Evolutionary conservation across 2,329 filamentous ascomycete species (phyloP).

Genomic region (Alternaria arbusti): DNA sequence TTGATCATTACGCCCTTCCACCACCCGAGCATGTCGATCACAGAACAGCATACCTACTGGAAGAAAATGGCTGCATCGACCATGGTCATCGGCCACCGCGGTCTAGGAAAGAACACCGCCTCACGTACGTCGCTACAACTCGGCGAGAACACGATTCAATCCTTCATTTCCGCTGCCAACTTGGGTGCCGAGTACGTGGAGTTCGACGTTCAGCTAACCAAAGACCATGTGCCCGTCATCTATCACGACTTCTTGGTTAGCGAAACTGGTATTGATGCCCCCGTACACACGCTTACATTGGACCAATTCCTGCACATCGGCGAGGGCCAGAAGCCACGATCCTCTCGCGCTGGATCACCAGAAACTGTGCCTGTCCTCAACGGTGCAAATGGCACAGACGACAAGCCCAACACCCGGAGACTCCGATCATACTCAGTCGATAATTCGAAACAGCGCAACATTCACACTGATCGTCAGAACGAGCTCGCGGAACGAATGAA

Average conservation of each 20-base stretch:
- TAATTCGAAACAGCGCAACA: conserved; percentile 49
- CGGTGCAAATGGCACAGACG: conserved; percentile 22
- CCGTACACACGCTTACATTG: conserved; percentile 90
- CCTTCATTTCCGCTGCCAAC: conserved; percentile 95
- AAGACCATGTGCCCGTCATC: conserved; percentile 96
- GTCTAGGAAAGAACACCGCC: conserved; percentile 85
- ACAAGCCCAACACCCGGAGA: conserved; percentile 37
- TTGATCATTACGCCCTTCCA: conserved; percentile 91
- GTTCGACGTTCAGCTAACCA: conserved; percentile 95
- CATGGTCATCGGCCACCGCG: conserved; percentile 77
- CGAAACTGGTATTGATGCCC: conserved; percentile 95
- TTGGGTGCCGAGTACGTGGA: conserved; percentile 78
- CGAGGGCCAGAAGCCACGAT: conserved; percentile 57
- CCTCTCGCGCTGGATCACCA: conserved; percentile 58
- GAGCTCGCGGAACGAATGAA: conserved; percentile 87
- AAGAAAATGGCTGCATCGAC: conserved; percentile 88
- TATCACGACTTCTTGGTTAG: conserved; percentile 99
- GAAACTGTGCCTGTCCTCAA: conserved; percentile 17
- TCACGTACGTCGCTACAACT: conserved; percentile 87
- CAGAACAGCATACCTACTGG: conserved; percentile 93
- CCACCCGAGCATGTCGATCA: conserved; percentile 92
- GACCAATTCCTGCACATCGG: conserved; percentile 96
- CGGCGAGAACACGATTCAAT: conserved; percentile 93
- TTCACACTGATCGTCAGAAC: conserved; percentile 52
- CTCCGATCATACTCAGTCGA: conserved; percentile 67